phyloP scores from a whole-genome alignment of 768 basidiomycete genomes.

The Exsudoporus frostii region DNA sequence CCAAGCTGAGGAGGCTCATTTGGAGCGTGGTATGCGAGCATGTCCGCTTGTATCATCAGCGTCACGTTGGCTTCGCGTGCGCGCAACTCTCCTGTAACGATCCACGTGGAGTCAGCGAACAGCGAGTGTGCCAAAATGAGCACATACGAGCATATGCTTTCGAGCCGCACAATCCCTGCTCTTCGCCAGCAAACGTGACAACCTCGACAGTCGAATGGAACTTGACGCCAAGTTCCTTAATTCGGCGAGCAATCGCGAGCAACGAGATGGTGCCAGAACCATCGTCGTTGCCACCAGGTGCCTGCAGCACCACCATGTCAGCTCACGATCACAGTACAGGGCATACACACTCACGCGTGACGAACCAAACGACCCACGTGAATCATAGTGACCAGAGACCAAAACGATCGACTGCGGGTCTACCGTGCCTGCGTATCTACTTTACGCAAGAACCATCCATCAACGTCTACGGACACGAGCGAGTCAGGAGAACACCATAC shows the following conservation, averaged over 20 bases:
- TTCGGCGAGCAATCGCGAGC: constrained; percentile 76
- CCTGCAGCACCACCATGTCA: constrained; percentile 14
- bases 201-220: constrained; percentile 80
- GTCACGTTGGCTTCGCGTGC: constrained; percentile 61
- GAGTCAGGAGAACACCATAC: constrained; percentile 32
- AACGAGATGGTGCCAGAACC: constrained; percentile 65
- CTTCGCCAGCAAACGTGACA: constrained; percentile 85
- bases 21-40: constrained; percentile 81
- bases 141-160: constrained; percentile 73
- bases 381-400: constrained; percentile 87
- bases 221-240: constrained; percentile 58
- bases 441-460: neutral
- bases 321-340: neutral
- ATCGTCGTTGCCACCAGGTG: constrained; percentile 60
- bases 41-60: constrained; percentile 88
- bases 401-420: constrained; percentile 58
- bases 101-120: neutral
- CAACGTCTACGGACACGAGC: neutral
- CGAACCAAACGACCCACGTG: constrained; percentile 86
- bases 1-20: constrained; percentile 83
- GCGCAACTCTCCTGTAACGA: constrained; percentile 52
- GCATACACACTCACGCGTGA: constrained; percentile 34
- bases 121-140: neutral
- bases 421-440: constrained; percentile 53
- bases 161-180: constrained; percentile 83